phyloP scores from a whole-genome alignment of 2,329 filamentous ascomycete genomes.

The Pseudogymnoascus sp. region DNA sequence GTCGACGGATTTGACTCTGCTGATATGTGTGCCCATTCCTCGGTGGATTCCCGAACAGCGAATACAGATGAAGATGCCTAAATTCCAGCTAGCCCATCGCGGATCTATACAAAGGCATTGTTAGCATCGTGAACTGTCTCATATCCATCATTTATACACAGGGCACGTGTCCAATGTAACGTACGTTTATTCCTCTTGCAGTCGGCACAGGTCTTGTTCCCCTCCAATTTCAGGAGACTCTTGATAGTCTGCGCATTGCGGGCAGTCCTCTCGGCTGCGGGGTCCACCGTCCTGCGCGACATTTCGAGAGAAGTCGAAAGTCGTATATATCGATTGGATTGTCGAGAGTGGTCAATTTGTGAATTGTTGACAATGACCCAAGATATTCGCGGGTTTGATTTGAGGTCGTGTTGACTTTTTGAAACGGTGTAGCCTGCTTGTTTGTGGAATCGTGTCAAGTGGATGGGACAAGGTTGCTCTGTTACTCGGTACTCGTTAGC shows the following conservation, averaged over 20 bases:
- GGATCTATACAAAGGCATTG: constrained; percentile 56
- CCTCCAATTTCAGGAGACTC: constrained; percentile 84
- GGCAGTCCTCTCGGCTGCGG: constrained; percentile 77
- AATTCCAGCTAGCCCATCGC: constrained; percentile 98
- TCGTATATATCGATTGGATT: background rate
- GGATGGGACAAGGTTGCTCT: background rate
- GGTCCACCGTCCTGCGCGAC: constrained; percentile 71
- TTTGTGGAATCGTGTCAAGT: constrained; percentile 8
- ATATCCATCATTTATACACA: background rate
- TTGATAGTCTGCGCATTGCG: constrained; percentile 94
- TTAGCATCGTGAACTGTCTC: constrained; percentile 19
- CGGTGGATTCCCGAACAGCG: constrained; percentile 97
- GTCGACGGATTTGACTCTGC: constrained; percentile 94
- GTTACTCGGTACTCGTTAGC: constrained; percentile 1
- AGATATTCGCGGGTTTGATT: too few species aligned
- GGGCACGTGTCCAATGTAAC: constrained; percentile 24
- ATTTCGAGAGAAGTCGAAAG: constrained; percentile 38
- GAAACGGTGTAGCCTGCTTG: background rate
- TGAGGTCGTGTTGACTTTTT: background rate
- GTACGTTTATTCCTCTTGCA: constrained; percentile 98
- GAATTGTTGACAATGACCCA: background rate
- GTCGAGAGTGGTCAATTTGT: background rate
- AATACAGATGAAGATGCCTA: constrained; percentile 96
- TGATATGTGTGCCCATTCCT: constrained; percentile 98
- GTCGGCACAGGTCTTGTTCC: constrained; percentile 95